Percentiles rank a stretch among this genome's conserved stretches.
These are phyloP conservation scores for Leccinum angustisporum DNA, from an alignment of 1,284 basidiomycete species.

Conservation along the genomic window DNA sequence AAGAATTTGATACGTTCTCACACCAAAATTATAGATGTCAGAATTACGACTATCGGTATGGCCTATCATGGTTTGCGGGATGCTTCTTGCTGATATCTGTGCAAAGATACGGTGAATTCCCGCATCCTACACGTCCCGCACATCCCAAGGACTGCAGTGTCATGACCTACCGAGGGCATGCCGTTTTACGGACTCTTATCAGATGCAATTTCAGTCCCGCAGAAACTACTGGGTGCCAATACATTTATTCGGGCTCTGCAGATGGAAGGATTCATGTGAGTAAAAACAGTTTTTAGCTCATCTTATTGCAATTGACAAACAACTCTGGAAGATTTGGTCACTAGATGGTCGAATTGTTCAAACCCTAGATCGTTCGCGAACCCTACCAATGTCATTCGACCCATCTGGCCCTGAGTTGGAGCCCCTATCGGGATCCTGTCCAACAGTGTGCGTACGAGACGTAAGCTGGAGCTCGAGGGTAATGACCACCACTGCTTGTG, in stretches of 20 bases:
- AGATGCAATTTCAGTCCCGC: slow-evolving; percentile 93
- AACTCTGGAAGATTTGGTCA: slow-evolving; percentile 78
- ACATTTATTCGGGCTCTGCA: slow-evolving; percentile 90
- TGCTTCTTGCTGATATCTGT: slow-evolving; percentile 10
- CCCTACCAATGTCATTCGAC: slow-evolving; percentile 69
- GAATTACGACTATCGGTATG: slow-evolving; percentile 81
- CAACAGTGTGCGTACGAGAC: slow-evolving; percentile 75
- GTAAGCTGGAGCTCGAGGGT: slow-evolving; percentile 87
- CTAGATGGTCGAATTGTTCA: slow-evolving; percentile 86
- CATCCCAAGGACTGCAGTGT: slow-evolving; percentile 91
- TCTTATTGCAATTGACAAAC: slow-evolving; percentile 1
- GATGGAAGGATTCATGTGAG: slow-evolving; percentile 82
- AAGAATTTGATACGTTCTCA: slow-evolving; percentile 63
- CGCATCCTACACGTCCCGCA: slow-evolving; percentile 62
- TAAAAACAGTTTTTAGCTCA: slow-evolving; percentile 8
- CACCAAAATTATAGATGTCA: slow-evolving; percentile 57
- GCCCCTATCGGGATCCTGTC: slow-evolving; percentile 26
- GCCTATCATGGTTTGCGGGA: not conserved
- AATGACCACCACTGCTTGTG: not conserved
- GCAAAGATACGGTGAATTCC: slow-evolving; percentile 62
- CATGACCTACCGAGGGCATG: slow-evolving; percentile 94
- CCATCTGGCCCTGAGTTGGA: slow-evolving; percentile 57
- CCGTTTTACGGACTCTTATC: slow-evolving; percentile 91
- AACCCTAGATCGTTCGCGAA: slow-evolving; percentile 79
- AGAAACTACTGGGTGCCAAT: slow-evolving; percentile 89